These are phyloP conservation scores for Yueomyces sp. DNA, from an alignment of 805 yeast genomes.

Conservation along the genomic window DNA sequence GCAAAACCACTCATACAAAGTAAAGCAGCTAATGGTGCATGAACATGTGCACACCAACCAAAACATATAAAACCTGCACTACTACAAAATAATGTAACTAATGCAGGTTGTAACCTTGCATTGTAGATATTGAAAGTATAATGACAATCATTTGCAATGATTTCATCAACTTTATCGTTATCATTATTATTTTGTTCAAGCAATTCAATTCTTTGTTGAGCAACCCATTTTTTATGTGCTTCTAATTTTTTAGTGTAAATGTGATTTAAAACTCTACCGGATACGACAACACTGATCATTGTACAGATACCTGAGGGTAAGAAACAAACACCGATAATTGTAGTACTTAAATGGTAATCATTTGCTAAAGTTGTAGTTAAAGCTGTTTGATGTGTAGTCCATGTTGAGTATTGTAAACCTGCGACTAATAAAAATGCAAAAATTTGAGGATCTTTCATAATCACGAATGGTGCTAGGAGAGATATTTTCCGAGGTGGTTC, in stretches of 20 bases:
- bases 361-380: constrained; percentile 40
- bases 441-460: constrained; percentile 33
- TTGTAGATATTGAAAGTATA: constrained; percentile 39
- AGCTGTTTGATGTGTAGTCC: constrained; percentile 60
- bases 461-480: constrained; percentile 28
- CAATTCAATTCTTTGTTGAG: constrained; percentile 6
- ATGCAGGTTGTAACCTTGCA: constrained; percentile 38
- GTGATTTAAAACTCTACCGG: constrained; percentile 46
- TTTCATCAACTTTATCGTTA: constrained; percentile 8
- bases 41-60: constrained; percentile 59
- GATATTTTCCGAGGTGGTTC: constrained; percentile 15
- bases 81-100: constrained; percentile 29
- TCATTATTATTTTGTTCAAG: constrained; percentile 11
- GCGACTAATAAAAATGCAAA: constrained; percentile 38
- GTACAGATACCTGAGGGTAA: constrained; percentile 65
- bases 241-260: constrained; percentile 19
- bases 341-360: constrained; percentile 36
- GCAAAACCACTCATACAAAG: constrained; percentile 44
- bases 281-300: constrained; percentile 40
- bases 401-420: constrained; percentile 50
- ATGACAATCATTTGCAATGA: constrained; percentile 13
- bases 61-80: constrained; percentile 33
- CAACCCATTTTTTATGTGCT: constrained; percentile 12
- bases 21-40: constrained; percentile 38
- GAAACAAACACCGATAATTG: constrained; percentile 57